Conservation (phyloP, 169 alveolate species). For the Cryptosporidium ubiquitum region DNA sequence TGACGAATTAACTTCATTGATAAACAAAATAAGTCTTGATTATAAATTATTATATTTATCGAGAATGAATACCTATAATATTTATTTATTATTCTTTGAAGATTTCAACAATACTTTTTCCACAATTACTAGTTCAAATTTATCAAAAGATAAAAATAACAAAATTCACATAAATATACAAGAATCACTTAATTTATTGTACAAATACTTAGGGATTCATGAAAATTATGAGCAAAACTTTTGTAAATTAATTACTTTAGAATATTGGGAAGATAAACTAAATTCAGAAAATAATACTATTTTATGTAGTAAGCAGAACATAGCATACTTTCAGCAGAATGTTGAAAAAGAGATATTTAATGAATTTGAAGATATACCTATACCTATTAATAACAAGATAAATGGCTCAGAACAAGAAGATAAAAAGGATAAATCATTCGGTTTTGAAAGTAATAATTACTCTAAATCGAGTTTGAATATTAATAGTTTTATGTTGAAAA, state of each 20-base stretch:
- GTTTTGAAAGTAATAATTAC: no score
- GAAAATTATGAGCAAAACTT: neutral
- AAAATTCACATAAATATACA: neutral
- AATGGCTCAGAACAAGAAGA: neutral
- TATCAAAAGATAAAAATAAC: neutral
- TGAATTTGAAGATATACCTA: conserved; percentile 1
- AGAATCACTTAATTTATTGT: neutral
- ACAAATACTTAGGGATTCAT: neutral
- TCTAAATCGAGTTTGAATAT: neutral
- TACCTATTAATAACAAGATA: neutral
- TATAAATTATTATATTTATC: neutral
- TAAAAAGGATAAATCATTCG: neutral
- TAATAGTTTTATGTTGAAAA: neutral
- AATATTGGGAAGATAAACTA: neutral
- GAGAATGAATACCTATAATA: neutral
- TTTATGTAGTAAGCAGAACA: no score
- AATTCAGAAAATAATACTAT: neutral
- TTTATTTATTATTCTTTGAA: neutral
- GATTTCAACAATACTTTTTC: neutral
- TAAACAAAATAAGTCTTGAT: neutral
- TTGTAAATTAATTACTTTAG: neutral
- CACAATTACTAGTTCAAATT: neutral
- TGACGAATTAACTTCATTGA: neutral
- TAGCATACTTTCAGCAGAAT: neutral
- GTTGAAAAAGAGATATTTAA: neutral